Conservation (phyloP, 805 yeast genomes). For the Sugiyamaella chiloensis region DNA sequence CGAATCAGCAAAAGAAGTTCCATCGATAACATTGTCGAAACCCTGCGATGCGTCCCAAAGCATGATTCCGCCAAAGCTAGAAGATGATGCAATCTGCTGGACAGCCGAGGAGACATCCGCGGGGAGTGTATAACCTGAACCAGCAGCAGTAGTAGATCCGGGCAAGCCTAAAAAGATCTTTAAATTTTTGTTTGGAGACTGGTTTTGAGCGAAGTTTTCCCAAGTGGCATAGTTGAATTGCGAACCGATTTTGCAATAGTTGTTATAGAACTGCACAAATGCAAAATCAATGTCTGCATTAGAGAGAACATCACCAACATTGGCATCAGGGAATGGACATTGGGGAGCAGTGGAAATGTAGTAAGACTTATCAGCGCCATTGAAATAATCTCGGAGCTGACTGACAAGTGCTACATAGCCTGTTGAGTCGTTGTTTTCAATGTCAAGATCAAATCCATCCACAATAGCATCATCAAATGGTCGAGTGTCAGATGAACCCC, state of each 20-base stretch:
- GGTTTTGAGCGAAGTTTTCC: constrained; percentile 45
- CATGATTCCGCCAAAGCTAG: constrained; percentile 65
- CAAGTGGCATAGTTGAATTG: constrained; percentile 48
- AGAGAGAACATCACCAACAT: constrained; percentile 40
- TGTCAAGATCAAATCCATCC: constrained; percentile 70
- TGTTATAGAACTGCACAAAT: constrained; percentile 67
- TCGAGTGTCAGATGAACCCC: constrained; percentile 34
- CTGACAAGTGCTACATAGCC: constrained; percentile 51
- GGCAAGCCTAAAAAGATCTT: constrained; percentile 64
- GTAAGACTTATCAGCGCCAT: constrained; percentile 38
- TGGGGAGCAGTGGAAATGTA: constrained; percentile 67
- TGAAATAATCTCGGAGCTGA: constrained; percentile 27
- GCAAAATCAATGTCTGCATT: constrained; percentile 53
- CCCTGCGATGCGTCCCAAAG: constrained; percentile 73
- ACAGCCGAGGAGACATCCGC: constrained; percentile 29
- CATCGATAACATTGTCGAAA: constrained; percentile 5
- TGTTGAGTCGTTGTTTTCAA: constrained; percentile 46
- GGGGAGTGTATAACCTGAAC: constrained; percentile 47
- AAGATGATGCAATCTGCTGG: constrained; percentile 21
- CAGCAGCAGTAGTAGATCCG: constrained; percentile 50
- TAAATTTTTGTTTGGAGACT: constrained; percentile 49
- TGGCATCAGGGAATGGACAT: constrained; percentile 61
- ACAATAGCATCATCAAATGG: constrained; percentile 54
- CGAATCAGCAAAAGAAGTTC: constrained; percentile 31
- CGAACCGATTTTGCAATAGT: constrained; percentile 40